These are phyloP conservation scores for Prasinococcaceae sp. DNA, from an alignment of 139 green algal genomes.

Conservation along the genomic window DNA sequence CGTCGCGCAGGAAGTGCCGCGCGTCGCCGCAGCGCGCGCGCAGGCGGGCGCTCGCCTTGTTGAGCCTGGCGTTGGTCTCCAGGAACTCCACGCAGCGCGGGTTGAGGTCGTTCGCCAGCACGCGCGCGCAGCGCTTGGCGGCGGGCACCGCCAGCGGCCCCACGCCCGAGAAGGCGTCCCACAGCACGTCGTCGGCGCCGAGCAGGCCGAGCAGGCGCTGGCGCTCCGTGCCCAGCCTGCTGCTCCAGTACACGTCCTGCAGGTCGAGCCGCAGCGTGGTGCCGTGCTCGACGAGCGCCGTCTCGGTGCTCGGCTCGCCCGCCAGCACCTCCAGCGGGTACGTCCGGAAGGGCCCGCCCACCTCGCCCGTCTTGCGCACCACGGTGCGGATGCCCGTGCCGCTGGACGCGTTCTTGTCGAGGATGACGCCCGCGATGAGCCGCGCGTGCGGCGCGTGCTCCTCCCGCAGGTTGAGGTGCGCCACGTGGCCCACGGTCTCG, in stretches of 20 bases:
- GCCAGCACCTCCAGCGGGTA: constrained; percentile 79
- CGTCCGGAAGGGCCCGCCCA: constrained; percentile 72
- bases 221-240: constrained; percentile 74
- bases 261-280: constrained; percentile 69
- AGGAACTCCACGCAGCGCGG: constrained; percentile 52
- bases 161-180: constrained; percentile 37
- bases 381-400: constrained; percentile 59
- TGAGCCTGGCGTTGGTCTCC: constrained; percentile 50
- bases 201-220: constrained; percentile 36
- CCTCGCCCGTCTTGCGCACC: constrained; percentile 73
- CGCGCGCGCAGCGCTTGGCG: constrained; percentile 47
- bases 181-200: constrained; percentile 23
- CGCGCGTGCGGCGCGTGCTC: constrained; percentile 43
- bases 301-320: constrained; percentile 54
- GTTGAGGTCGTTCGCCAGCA: constrained; percentile 91
- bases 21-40: too few species aligned
- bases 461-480: constrained; percentile 76
- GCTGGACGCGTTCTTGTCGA: too few species aligned
- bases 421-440: constrained; percentile 3
- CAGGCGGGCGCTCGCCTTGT: too few species aligned
- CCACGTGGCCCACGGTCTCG: constrained; percentile 81
- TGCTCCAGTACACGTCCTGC: constrained; percentile 88
- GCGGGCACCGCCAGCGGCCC: constrained; percentile 84
- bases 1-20: too few species aligned
- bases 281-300: constrained; percentile 57